Percentiles rank a stretch among this genome's conserved stretches.
Conservation (phyloP, 345 rosid species). For the Syzygium aqueum region DNA sequence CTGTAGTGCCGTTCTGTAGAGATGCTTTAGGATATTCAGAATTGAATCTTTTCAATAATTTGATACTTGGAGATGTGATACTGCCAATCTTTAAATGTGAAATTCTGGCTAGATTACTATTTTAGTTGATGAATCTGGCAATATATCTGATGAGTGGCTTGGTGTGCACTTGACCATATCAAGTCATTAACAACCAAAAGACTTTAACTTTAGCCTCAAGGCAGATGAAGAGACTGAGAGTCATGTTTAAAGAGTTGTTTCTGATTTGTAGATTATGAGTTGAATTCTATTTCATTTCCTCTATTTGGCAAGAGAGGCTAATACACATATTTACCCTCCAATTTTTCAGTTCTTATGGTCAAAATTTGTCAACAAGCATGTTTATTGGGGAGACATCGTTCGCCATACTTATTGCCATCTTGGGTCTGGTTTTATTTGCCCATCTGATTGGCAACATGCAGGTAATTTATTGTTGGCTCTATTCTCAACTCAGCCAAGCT, state of each 20-base stretch:
- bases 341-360: slow-evolving; percentile 72
- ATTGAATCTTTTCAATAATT: neutral
- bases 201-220: neutral
- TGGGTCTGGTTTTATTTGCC: slow-evolving; percentile 85
- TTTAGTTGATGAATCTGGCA: neutral
- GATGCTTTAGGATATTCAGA: neutral
- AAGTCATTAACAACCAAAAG: neutral
- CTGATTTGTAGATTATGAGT: neutral
- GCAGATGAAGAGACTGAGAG: neutral
- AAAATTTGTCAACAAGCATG: slow-evolving; percentile 75
- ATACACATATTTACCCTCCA: slow-evolving; percentile 1
- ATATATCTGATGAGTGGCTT: neutral
- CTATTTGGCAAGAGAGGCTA: neutral
- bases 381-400: slow-evolving; percentile 82
- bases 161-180: neutral
- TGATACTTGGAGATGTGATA: neutral
- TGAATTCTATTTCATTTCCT: neutral
- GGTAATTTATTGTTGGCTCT: slow-evolving; percentile 28
- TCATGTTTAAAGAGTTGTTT: neutral
- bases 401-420: slow-evolving; percentile 71
- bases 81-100: neutral
- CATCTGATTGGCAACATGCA: slow-evolving; percentile 98
- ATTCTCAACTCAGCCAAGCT: neutral
- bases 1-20: neutral
- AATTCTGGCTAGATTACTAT: neutral